Percentiles rank a stretch among this genome's conserved stretches.
phyloP scores from a whole-genome alignment of 169 alveolate species.

The Plasmodium cynomolgi region DNA sequence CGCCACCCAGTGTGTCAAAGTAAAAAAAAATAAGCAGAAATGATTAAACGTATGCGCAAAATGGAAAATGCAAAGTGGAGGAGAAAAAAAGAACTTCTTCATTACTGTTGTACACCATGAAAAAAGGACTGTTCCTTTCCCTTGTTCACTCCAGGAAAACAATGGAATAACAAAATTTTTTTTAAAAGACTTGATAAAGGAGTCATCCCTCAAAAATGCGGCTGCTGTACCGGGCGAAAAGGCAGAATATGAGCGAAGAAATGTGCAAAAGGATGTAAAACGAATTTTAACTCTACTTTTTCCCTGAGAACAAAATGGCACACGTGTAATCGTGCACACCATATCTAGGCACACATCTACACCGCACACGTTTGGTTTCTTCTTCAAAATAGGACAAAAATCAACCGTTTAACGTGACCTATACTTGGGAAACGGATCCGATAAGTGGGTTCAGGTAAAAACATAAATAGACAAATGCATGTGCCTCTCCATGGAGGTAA shows the following conservation, averaged over 20 bases:
- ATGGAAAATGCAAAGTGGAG: not conserved
- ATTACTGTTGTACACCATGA: not conserved
- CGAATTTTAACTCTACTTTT: conserved; percentile 12
- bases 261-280: conserved; percentile 19
- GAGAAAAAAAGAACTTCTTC: not conserved
- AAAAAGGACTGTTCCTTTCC: not conserved
- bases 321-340: not conserved
- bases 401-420: conserved; percentile 58
- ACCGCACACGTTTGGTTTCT: not conserved
- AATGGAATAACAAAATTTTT: conserved; percentile 65
- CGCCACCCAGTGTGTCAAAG: conserved; percentile 11
- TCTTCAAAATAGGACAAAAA: conserved; percentile 46
- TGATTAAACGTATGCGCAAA: not conserved
- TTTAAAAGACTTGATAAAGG: conserved; percentile 73
- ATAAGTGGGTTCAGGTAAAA: conserved; percentile 67
- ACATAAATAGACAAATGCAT: not conserved
- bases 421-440: conserved; percentile 71
- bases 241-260: conserved; percentile 13
- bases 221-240: conserved; percentile 6
- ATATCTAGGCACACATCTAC: not conserved
- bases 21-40: not conserved
- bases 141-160: conserved; percentile 32
- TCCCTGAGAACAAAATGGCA: not conserved
- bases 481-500: not conserved
- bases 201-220: conserved; percentile 24